Evolutionary conservation across 352 stramenopile genomes (phyloP).

Genomic region (Aphanomyces euteiches): DNA sequence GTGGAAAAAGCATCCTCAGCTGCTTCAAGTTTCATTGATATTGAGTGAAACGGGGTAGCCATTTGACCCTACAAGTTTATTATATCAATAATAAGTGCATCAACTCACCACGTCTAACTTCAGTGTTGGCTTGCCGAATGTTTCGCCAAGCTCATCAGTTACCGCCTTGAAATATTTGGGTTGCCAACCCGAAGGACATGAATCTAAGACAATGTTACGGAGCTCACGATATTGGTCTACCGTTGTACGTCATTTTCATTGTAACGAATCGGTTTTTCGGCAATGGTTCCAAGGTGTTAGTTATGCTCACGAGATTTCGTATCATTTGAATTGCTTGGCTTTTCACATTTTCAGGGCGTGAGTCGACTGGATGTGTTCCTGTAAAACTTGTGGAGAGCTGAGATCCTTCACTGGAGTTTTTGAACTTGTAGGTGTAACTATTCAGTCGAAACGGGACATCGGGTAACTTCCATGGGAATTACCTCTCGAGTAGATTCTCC

Average conservation of each 20-base stretch:
- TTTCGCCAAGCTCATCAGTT: slow-evolving; percentile 26
- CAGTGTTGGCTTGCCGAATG: slow-evolving; percentile 32
- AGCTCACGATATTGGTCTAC: slow-evolving; percentile 12
- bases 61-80: slow-evolving; percentile 34
- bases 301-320: slow-evolving; percentile 45
- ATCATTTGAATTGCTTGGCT: slow-evolving; percentile 45
- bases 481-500: slow-evolving; percentile 41
- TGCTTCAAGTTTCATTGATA: slow-evolving; percentile 40
- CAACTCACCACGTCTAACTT: slow-evolving; percentile 37
- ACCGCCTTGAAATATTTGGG: slow-evolving; percentile 39
- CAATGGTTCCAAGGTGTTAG: slow-evolving; percentile 42
- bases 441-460: background rate
- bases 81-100: background rate
- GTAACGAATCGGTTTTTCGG: slow-evolving; percentile 41
- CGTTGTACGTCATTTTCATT: slow-evolving; percentile 45
- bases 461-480: background rate
- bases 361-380: slow-evolving; percentile 32
- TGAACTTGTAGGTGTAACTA: slow-evolving; percentile 47
- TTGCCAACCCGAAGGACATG: slow-evolving; percentile 38
- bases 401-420: slow-evolving; percentile 29
- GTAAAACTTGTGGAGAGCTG: slow-evolving; percentile 39
- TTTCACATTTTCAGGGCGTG: slow-evolving; percentile 43
- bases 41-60: slow-evolving; percentile 38
- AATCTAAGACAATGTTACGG: slow-evolving; percentile 2
- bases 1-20: slow-evolving; percentile 34